Evolutionary conservation across 306 rosid genomes (phyloP), one percentile per base, ranked within the genome.

Genomic region (Canavalia ensiformis): DNA sequence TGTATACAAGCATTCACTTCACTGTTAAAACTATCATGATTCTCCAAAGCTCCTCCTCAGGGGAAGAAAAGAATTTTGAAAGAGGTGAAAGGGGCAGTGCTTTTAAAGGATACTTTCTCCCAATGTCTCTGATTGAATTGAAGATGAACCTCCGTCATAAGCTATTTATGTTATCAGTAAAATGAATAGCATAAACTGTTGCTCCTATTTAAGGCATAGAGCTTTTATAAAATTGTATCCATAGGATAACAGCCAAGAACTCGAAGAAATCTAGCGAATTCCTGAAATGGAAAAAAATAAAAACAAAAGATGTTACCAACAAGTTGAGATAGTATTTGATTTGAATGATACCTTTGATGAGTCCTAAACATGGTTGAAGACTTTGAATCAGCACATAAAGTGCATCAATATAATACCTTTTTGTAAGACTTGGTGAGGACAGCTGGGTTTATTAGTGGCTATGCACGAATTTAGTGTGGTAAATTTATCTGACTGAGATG

Each of bases 221-320:
- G n/a, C 55, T 75, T 79, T 68, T 82, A 86, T 42, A 68, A 76
- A 74, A 33, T 64, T 46, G 81, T 74, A 81, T 88, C 90, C 77
- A 87, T 88, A 0, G 91, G 92, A 81, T 92, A 92, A 81, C 91
- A 77, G 52, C 97, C 98, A 54, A 93, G 93, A 63, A 93, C 87
- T 4, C 94, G 94, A 81, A 91, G 87, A 89, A 93, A 93, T 51
- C 86, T 72, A 0, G 91, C 89, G 82, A 90, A 82, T 79, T 93
- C 98, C 98, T 93, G 91, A 81, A 81, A 52, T 57, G 72, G 50
- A 76, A 76, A 74, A n/a, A 28, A 41, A 11, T 18, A 25, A 49
- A 35, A 58, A 42, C 12, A 58, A 51, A 55, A 4, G 2, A 54
- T 37, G 39, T 74, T 39, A 60, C 49, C 11, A 29, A 52, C 64